Evolutionary conservation across 1,139 yeast species (phyloP), one percentile per base, ranked within the genome.

Genomic region (Blastobotrys niveus): DNA sequence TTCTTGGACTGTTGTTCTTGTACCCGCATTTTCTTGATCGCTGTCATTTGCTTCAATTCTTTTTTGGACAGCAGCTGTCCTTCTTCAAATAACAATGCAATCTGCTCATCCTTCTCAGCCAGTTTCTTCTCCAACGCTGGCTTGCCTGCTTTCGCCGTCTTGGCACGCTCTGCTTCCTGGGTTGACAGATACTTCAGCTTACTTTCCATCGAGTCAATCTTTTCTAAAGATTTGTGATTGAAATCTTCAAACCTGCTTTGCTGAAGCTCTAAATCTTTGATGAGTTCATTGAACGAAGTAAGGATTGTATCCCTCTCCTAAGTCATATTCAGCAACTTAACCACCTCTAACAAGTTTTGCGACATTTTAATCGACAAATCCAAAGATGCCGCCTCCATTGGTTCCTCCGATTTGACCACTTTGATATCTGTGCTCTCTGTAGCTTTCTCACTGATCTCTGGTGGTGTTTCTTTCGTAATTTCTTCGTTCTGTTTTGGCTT

Each of bases 41-140:
- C 70, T 32, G 79, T 86, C 56, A 77, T 80, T 45, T 81, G 72
- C 53, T 77, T 77, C 30, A 87, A 70, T 57, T 91, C 96, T 50
- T 79, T 82, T 48, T 75, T 74, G 0, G 95, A 82, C 33, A 89
- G 66, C 24, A 75, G 77, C 51, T 84, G 82, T 3, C 96, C 96
- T 63, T 89, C 97, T 47, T 76, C 78, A 58, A 83, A 63, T 30
- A 89, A 68, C 50, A 72, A 66, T 21, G 77, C 81, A 49, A 83
- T 72, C 31, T 71, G 69, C 21, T 69, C 71, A 38, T 83, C 88
- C 52, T 76, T 76, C 34, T 73, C 76, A 3, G 71, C 65, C 21
- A 59, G 49, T 35, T 53, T 52, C 45, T 55, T 56, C 14, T 58
- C 52, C n/a, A 50, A 37, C 8, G 61, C 60, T 2, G 50, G 40